A percentile compares a stretch with the other conserved stretches of the same genome.
Conservation (phyloP, 2,329 filamentous ascomycete species). For the Didymella sp. region DNA sequence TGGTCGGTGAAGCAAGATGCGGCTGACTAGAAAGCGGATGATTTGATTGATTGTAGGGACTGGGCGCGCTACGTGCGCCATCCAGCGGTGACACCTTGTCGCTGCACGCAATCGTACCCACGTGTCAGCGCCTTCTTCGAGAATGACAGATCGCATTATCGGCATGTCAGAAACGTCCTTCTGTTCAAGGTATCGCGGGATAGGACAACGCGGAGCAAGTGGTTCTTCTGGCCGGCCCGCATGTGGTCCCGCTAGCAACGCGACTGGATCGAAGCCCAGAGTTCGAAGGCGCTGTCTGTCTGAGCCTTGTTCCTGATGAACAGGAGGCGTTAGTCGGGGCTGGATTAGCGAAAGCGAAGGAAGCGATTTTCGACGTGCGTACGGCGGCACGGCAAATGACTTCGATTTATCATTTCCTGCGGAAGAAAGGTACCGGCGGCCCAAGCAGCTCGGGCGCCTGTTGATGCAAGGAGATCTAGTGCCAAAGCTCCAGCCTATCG, state of each 20-base stretch:
- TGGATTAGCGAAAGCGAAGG: constrained; percentile 7
- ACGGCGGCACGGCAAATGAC: constrained; percentile 19
- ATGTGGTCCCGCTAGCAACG: constrained; percentile 14
- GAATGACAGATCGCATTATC: constrained; percentile 21
- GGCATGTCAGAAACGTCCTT: constrained; percentile 1
- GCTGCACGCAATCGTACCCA: constrained; percentile 26
- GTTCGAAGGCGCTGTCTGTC: background rate
- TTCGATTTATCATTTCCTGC: constrained; percentile 19
- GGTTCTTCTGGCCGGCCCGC: constrained; percentile 18
- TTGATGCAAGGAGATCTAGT: constrained; percentile 21
- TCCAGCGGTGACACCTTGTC: constrained; percentile 21
- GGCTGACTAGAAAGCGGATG: constrained; percentile 15
- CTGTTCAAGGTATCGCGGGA: constrained; percentile 3
- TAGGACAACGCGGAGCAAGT: constrained; percentile 11
- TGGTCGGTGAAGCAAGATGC: constrained; percentile 17
- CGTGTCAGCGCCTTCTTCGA: constrained; percentile 26
- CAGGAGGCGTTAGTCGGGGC: constrained; percentile 4
- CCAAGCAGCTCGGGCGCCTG: constrained; percentile 18
- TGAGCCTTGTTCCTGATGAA: background rate
- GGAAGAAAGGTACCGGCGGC: constrained; percentile 17
- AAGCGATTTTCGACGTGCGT: constrained; percentile 15
- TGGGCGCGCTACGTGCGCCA: constrained; percentile 18
- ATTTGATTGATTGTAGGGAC: constrained; percentile 13
- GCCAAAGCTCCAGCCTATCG: constrained; percentile 20
- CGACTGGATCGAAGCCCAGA: background rate